Conservation (phyloP, 805 yeast species). For the Ascoidea tarda region DNA sequence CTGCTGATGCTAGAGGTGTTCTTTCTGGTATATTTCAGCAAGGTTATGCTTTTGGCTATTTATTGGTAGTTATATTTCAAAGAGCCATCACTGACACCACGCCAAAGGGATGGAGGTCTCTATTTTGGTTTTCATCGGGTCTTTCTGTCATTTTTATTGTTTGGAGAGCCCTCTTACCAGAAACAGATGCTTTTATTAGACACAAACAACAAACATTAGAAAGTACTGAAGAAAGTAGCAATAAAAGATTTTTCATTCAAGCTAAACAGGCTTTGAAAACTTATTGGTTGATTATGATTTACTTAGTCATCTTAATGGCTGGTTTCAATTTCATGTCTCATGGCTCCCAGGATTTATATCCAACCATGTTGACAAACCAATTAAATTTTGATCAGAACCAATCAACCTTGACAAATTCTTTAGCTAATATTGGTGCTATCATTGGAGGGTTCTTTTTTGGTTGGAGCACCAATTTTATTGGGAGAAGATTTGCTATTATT, state of each 20-base stretch:
- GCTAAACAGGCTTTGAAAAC: conserved; percentile 22
- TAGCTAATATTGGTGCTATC: conserved; percentile 45
- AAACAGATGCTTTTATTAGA: conserved; percentile 36
- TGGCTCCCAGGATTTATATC: conserved; percentile 63
- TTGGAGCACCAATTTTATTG: conserved; percentile 38
- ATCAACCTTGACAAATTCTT: conserved; percentile 44
- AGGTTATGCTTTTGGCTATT: conserved; percentile 63
- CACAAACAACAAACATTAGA: conserved; percentile 14
- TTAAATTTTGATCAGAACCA: conserved; percentile 28
- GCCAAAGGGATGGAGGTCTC: conserved; percentile 49
- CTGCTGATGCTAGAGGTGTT: conserved; percentile 37
- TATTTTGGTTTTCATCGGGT: conserved; percentile 66
- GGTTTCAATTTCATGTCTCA: conserved; percentile 64
- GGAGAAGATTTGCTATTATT: conserved; percentile 39
- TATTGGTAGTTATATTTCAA: conserved; percentile 48
- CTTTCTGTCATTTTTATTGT: conserved; percentile 42
- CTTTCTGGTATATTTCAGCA: conserved; percentile 62
- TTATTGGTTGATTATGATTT: conserved; percentile 49
- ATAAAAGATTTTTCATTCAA: conserved; percentile 3
- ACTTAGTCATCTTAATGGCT: conserved; percentile 46
- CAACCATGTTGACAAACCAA: conserved; percentile 45
- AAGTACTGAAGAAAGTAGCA: conserved; percentile 8
- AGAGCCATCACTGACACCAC: conserved; percentile 43
- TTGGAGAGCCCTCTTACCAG: conserved; percentile 48
- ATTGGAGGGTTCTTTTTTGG: conserved; percentile 42